Conservation (phyloP, 1,284 basidiomycete species). For the Lignosus rhinocerotis region DNA sequence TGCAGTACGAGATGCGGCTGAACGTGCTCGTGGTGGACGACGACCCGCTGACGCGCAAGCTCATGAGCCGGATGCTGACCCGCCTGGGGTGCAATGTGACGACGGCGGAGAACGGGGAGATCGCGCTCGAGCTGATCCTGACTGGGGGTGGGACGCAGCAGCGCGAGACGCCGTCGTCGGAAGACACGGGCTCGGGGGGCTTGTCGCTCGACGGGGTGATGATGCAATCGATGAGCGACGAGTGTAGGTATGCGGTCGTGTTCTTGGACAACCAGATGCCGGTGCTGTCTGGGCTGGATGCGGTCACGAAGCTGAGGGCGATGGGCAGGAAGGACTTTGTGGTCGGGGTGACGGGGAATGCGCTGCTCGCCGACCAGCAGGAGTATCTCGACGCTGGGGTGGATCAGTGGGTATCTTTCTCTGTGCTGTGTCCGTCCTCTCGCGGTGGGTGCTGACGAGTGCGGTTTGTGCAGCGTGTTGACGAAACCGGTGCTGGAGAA, state of each 20-base stretch:
- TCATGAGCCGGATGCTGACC: constrained; percentile 82
- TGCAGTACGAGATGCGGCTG: constrained; percentile 45
- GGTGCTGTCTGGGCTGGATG: constrained; percentile 75
- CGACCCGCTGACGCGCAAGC: constrained; percentile 74
- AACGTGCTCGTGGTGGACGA: constrained; percentile 78
- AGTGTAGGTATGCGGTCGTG: constrained; percentile 61
- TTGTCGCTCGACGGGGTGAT: constrained; percentile 22
- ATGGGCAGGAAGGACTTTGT: constrained; percentile 73
- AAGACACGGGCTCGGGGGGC: constrained; percentile 31
- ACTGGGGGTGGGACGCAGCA: constrained; percentile 32
- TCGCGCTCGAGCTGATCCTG: constrained; percentile 76
- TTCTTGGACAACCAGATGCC: constrained; percentile 93
- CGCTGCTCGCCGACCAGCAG: constrained; percentile 65
- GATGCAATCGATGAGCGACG: constrained; percentile 18
- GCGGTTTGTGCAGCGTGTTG: constrained; percentile 37
- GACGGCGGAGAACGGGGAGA: constrained; percentile 86
- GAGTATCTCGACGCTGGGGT: constrained; percentile 80
- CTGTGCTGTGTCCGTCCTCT: not conserved
- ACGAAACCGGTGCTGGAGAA: constrained; percentile 42
- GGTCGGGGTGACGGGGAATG: constrained; percentile 78
- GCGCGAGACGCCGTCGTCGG: constrained; percentile 34
- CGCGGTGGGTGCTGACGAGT: not conserved
- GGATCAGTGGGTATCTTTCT: constrained; percentile 57
- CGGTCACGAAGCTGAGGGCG: constrained; percentile 65
- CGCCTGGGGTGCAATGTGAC: constrained; percentile 78